Evolutionary conservation across 2,329 filamentous ascomycete genomes (phyloP).

Genomic region (Paecilomyces fulvus): DNA sequence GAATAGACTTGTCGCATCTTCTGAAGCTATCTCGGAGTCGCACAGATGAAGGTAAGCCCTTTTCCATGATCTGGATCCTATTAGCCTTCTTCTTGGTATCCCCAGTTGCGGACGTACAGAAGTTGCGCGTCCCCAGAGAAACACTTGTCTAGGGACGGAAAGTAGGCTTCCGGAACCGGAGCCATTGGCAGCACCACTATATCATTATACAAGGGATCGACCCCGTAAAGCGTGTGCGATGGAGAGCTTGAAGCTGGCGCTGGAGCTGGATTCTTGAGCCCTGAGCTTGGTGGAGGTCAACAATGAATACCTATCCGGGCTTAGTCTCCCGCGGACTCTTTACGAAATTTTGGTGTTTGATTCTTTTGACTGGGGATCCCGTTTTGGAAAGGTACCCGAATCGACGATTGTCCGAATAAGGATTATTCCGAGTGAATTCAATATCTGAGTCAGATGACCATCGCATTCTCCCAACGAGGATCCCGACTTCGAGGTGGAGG

Average conservation of each 20-base stretch:
- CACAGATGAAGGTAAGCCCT: slow-evolving; percentile 47
- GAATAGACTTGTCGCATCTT: slow-evolving; percentile 50
- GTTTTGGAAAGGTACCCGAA: slow-evolving; percentile 10
- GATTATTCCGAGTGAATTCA: not conserved
- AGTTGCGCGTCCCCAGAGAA: slow-evolving; percentile 71
- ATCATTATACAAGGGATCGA: slow-evolving; percentile 24
- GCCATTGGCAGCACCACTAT: slow-evolving; percentile 50
- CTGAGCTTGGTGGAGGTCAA: slow-evolving; percentile 19
- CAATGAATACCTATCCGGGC: slow-evolving; percentile 29
- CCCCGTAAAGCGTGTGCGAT: slow-evolving; percentile 2
- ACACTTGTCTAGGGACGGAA: slow-evolving; percentile 78
- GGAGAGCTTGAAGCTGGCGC: slow-evolving; percentile 13
- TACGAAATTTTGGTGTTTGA: slow-evolving; percentile 5
- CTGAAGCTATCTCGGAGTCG: slow-evolving; percentile 33
- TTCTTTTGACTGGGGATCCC: slow-evolving; percentile 4
- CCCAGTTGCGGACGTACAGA: slow-evolving; percentile 47
- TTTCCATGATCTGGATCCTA: slow-evolving; percentile 49
- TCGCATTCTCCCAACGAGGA: not conserved
- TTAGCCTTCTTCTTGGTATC: slow-evolving; percentile 13
- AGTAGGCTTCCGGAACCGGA: slow-evolving; percentile 64
- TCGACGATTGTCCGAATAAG: not conserved
- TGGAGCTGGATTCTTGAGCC: slow-evolving; percentile 21
- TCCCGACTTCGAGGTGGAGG: not conserved
- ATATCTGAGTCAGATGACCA: not conserved
- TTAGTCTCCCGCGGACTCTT: slow-evolving; percentile 21